Evolutionary conservation across 257 asterid species (phyloP), one percentile per base, ranked within the genome.

Genomic region (Gentiana straminea): DNA sequence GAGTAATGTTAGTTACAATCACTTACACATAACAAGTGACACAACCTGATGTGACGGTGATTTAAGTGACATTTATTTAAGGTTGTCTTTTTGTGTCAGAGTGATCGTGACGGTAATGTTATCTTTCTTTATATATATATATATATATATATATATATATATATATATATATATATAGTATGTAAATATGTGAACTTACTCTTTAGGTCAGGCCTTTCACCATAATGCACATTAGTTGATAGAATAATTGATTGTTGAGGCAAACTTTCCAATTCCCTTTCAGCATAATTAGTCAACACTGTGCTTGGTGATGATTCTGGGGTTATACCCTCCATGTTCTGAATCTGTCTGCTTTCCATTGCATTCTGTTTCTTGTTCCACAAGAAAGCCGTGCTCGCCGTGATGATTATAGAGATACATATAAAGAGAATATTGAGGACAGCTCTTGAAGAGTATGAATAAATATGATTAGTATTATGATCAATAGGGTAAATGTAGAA

Each of bases 161-260:
- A n/a, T n/a, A n/a, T 48, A 7, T 10, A 10, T 48, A 48, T 10
- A 2, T 51, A 4, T 51, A 13, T 3, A 41, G 8, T 10, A 41
- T 4, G 9, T 41, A 41, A 41, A 4, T 7, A 0, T 43, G 32
- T 4, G 4, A 7, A 64, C 95, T 77, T 76, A 89, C 97, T 73
- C 59, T 80, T 83, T 39, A 89, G 80, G 63, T 81, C 88, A 1
- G 97, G 95, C 68, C 94, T 76, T 78, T 81, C 81, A 3, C 93
- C 94, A 51, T 69, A 86, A 58, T 86, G 92, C 75, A 89, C 78
- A 54, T 73, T 86, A 43, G 85, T 72, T 12, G 74, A 70, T n/a
- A 81, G 71, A 2, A 61, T 51, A 15, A 89, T 48, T 5, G 87
- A 69, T 8, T 81, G 68, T 9, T 73, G 77, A 5, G 92, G 94